Base-by-base conservation (phyloP, 768 basidiomycete genomes). In the Pulveroboletus frians region DNA sequence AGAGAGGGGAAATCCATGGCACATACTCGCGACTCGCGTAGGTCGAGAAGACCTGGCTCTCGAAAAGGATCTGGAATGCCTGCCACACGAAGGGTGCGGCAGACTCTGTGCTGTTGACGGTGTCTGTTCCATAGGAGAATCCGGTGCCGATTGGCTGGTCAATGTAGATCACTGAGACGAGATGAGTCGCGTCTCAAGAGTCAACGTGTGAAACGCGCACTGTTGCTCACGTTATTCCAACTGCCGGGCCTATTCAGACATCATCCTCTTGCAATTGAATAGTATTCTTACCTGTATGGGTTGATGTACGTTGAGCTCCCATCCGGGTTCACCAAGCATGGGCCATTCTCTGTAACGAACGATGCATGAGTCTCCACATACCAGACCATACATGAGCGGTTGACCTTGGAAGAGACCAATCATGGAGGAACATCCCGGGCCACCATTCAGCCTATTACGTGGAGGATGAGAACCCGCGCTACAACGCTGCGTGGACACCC, bases 141-240 rank as follows among this genome's bases (percentile, higher is more conserved):
- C 83, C 82, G 0, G 80, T 76, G 0, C 80, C 81, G 32, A 85
- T 79, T 4, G 83, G 83, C 57, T 85, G 82, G 60, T 84, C 83
- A 29, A 85, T 80, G 59, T 84, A 85, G 30, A 85, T 79, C 65
- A 85, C 83, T 85, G 43, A 1, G 11, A 4, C n/a, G 9, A 8
- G 1, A 47, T 42, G 41, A 41, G 41, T 36, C 15, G 17, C 23
- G 15, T n/a, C 7, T 20, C 23, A 17, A 35, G 31, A 32, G n/a
- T 15, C 35, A 29, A 11, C 20, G 21, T n/a, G 11, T 21, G 26
- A 10, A 8, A 9, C 20, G 59, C 80, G 34, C 42, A 84, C 84
- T 76, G 52, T 85, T 85, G 67, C 77, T 83, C 44, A 80, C 58
- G 46, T 77, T 80, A 57, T 85, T 85, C 85, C 85, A 86, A 47